Conservation (phyloP, 495 filamentous ascomycete species). For the Articulospora tetracladia region DNA sequence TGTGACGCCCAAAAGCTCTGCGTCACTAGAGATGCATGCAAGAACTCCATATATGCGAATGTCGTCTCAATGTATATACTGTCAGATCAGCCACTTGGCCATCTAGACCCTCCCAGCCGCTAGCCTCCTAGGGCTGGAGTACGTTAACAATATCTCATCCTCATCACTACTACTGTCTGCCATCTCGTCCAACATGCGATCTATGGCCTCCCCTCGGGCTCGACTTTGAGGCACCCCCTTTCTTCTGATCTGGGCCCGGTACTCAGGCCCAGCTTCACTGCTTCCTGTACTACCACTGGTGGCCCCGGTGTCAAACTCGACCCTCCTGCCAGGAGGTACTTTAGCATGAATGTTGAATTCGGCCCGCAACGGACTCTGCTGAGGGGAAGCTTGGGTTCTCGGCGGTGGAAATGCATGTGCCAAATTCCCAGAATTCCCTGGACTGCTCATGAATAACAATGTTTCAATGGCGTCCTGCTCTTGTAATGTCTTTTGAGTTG, state of each 20-base stretch:
- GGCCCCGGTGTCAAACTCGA: slow-evolving; percentile 29
- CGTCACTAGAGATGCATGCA: slow-evolving; percentile 7
- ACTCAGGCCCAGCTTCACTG: slow-evolving; percentile 15
- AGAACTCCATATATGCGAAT: slow-evolving; percentile 11
- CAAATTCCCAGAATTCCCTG: slow-evolving; percentile 61
- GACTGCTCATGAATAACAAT: slow-evolving; percentile 82
- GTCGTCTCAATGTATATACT: slow-evolving; percentile 10
- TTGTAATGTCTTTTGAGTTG: slow-evolving; percentile 63
- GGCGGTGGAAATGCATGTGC: slow-evolving; percentile 42
- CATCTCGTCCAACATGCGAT: slow-evolving; percentile 50
- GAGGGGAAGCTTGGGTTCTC: slow-evolving; percentile 30
- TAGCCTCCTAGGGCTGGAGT: slow-evolving; percentile 15
- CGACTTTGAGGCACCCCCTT: background rate
- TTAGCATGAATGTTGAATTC: slow-evolving; percentile 21
- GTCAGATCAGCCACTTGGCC: background rate
- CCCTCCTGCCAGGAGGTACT: slow-evolving; percentile 27
- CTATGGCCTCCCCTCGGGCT: slow-evolving; percentile 40
- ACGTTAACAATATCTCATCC: slow-evolving; percentile 24
- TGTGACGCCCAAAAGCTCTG: slow-evolving; percentile 6
- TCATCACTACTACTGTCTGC: slow-evolving; percentile 27
- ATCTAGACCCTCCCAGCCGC: slow-evolving; percentile 12
- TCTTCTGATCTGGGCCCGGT: slow-evolving; percentile 3
- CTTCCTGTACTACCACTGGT: slow-evolving; percentile 21
- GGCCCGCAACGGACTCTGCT: slow-evolving; percentile 23
- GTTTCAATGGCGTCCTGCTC: slow-evolving; percentile 89